Conservation (phyloP, 164 flowering plant genomes). For the Buxus sempervirens region DNA sequence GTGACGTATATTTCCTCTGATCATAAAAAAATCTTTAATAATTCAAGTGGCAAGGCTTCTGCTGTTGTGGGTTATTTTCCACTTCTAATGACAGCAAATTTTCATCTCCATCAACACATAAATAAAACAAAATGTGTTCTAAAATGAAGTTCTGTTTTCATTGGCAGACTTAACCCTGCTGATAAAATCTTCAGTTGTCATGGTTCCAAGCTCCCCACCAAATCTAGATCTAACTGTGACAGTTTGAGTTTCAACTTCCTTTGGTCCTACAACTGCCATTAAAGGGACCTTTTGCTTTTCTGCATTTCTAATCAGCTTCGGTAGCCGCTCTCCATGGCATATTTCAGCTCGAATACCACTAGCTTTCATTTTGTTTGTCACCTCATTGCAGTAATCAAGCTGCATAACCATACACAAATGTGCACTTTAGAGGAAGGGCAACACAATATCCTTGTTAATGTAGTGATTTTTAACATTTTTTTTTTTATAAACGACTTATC, state of each 20-base stretch:
- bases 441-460: not conserved
- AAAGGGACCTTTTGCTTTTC: slow-evolving; percentile 88
- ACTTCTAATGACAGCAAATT: too few relatives aligned
- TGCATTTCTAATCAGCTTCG: slow-evolving; percentile 83
- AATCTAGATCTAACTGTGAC: slow-evolving; percentile 84
- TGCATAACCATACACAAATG: slow-evolving; percentile 20
- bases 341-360: slow-evolving; percentile 71
- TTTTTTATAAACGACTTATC: not conserved
- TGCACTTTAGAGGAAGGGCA: not conserved
- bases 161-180: slow-evolving; percentile 41
- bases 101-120: too few relatives aligned
- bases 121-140: not conserved
- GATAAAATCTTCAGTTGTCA: slow-evolving; percentile 61
- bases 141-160: slow-evolving; percentile 45
- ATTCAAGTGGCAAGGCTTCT: too few relatives aligned
- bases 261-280: slow-evolving; percentile 96
- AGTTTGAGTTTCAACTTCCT: slow-evolving; percentile 70
- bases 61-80: too few relatives aligned
- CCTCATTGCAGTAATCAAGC: slow-evolving; percentile 72
- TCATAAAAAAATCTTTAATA: too few relatives aligned
- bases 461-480: not conserved
- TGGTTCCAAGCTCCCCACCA: slow-evolving; percentile 79
- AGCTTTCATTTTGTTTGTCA: slow-evolving; percentile 46
- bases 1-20: too few relatives aligned
- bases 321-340: slow-evolving; percentile 86